These are phyloP conservation scores for Perkinsus marinus DNA, from an alignment of 169 alveolate genomes.

Conservation along the genomic window DNA sequence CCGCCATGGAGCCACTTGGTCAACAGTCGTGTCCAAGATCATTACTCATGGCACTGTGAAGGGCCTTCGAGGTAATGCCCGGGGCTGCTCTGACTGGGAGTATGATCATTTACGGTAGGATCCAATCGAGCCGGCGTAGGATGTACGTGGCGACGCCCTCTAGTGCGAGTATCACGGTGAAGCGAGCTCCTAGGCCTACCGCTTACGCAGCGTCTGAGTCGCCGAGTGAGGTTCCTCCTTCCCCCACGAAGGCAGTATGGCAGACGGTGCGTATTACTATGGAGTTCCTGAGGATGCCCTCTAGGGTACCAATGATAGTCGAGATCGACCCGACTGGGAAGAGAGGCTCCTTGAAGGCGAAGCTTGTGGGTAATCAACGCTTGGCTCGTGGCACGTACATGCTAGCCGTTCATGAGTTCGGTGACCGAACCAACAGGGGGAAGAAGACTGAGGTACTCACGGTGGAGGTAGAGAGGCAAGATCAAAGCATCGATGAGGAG, in stretches of 20 bases:
- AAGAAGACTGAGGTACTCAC: not conserved
- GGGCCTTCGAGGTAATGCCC: not conserved
- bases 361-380: not conserved
- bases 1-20: not conserved
- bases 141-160: not conserved
- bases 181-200: not conserved
- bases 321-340: not conserved
- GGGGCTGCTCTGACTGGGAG: not conserved
- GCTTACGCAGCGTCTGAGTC: not conserved
- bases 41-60: not conserved
- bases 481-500: not conserved
- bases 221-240: not conserved
- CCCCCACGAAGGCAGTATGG: not conserved
- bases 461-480: not conserved
- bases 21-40: not conserved
- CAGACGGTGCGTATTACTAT: not conserved
- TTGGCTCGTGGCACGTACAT: not conserved
- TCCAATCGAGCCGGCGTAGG: not conserved
- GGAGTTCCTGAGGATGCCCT: not conserved
- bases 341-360: not conserved
- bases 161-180: not conserved
- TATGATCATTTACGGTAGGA: not conserved
- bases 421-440: not conserved
- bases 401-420: not conserved
- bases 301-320: not conserved